phyloP scores from a whole-genome alignment of 176 grass and related monocot species.

The Ensete glaucum region DNA sequence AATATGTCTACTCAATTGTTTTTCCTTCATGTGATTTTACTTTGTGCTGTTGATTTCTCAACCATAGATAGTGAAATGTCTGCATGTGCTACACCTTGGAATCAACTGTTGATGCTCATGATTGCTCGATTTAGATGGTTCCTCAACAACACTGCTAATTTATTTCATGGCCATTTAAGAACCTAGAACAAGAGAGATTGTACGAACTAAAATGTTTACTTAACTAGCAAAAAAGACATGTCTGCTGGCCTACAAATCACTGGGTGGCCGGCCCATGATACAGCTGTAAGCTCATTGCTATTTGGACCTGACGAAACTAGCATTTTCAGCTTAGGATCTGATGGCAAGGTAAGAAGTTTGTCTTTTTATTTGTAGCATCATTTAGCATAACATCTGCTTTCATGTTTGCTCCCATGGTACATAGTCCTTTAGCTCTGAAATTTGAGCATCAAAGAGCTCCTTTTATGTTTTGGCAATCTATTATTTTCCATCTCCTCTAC shows the following conservation, averaged over 20 bases:
- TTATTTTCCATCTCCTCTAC: not conserved
- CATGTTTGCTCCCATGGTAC: not conserved
- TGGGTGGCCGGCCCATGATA: conserved; percentile 97
- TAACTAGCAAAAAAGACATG: conserved; percentile 65
- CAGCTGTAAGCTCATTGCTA: conserved; percentile 68
- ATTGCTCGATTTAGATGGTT: not conserved
- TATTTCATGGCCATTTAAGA: not conserved
- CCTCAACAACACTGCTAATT: not conserved
- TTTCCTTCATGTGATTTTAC: not conserved
- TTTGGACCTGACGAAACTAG: conserved; percentile 96
- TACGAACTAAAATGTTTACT: conserved; percentile 30
- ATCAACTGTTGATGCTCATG: not conserved
- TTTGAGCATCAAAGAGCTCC: not conserved
- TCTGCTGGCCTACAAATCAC: conserved; percentile 97
- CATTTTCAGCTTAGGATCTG: conserved; percentile 84
- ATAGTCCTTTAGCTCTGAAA: not conserved
- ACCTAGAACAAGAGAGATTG: not conserved
- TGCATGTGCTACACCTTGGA: not conserved
- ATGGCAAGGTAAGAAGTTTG: conserved; percentile 64
- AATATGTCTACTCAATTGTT: conserved; percentile 3
- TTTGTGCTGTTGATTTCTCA: conserved; percentile 10
- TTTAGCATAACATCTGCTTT: not conserved
- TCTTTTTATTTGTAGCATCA: conserved; percentile 15
- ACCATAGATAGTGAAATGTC: not conserved
- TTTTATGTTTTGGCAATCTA: not conserved